Evolutionary conservation across 768 basidiomycete genomes (phyloP).

Genomic region (Mycena galericulata): DNA sequence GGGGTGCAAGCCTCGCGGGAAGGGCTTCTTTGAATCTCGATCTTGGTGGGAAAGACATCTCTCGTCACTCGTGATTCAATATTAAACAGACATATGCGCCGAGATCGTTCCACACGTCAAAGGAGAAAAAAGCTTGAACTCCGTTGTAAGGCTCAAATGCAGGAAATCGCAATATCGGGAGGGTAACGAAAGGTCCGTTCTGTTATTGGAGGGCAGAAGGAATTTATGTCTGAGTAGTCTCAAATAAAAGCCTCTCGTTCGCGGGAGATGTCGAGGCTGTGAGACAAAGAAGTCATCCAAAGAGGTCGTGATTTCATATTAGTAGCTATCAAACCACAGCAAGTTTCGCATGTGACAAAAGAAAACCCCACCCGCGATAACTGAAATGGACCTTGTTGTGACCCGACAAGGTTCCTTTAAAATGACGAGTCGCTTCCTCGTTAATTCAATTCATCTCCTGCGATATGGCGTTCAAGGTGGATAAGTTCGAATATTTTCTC

Average conservation of each 20-base stretch:
- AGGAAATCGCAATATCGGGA: too few species aligned
- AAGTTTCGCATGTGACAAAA: constrained; percentile 22
- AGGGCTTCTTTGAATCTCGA: constrained; percentile 21
- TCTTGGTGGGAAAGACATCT: constrained; percentile 18
- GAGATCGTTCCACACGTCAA: constrained; percentile 25
- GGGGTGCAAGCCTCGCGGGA: constrained; percentile 30
- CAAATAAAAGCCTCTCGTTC: not conserved
- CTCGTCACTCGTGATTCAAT: constrained; percentile 29
- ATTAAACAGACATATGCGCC: constrained; percentile 17
- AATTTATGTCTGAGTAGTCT: not conserved
- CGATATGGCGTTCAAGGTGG: constrained; percentile 15
- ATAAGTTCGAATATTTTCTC: constrained; percentile 9
- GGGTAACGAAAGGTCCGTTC: too few species aligned
- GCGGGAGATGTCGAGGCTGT: constrained; percentile 20
- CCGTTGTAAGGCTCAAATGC: not conserved
- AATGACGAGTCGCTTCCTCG: not conserved
- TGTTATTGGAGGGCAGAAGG: not conserved
- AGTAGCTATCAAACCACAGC: constrained; percentile 10
- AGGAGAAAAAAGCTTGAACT: not conserved
- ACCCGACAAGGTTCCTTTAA: not conserved
- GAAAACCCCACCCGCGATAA: constrained; percentile 15
- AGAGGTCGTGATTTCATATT: constrained; percentile 20
- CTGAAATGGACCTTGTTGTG: constrained; percentile 4
- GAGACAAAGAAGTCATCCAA: constrained; percentile 23
- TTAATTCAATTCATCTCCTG: not conserved